Base-by-base conservation (phyloP, 495 filamentous ascomycete species). In the Pseudoneurospora amorphoporcata region DNA sequence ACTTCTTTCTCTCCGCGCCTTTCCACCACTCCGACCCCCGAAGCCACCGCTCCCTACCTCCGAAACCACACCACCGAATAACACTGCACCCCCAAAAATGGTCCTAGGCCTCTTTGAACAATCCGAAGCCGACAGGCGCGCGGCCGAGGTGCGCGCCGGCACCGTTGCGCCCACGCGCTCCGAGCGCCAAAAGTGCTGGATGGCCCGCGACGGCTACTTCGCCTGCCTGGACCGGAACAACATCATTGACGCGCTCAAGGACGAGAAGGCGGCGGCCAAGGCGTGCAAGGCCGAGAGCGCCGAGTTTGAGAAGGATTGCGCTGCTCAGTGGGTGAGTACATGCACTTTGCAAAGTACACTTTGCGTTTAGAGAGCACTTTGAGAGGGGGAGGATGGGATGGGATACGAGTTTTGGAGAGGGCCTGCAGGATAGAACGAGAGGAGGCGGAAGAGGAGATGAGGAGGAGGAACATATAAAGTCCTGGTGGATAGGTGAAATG, bases 201-300 rank as follows among this genome's bases (percentile, higher is more conserved):
- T 91, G 68, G 90, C 91, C 17, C 88, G 95, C 38, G 95, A 99
- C 80, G 78, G 76, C 41, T 99, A 94, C 84, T 98, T 95, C 81
- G 81, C 83, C 37, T 99, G 95, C 75, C 84, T 99, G 8, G 94
- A 97, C 77, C 83, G 84, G 69, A 85, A 92, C 82, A 85, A 88
- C 72, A 97, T 99, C 75, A 74, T 97, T 29, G 95, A 99, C 77
- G 86, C 90, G n/a, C 84, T 97, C 71, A 92, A 91, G 78, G 87
- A 93, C 47, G 87, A 83, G 10, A 88, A 88, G 65, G 84, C 83
- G 45, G 90, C 89, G 37, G 84, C 87, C 70, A 84, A 87, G 76
- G 86, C 87, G 68, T 99, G 95, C 81, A 87, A 84, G 72, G 82
- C 79, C 70, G 90, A 94, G 80, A 82, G 88, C 69, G 83, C 78